Conservation (phyloP, 208 protist genomes). For the Giardia muris region DNA sequence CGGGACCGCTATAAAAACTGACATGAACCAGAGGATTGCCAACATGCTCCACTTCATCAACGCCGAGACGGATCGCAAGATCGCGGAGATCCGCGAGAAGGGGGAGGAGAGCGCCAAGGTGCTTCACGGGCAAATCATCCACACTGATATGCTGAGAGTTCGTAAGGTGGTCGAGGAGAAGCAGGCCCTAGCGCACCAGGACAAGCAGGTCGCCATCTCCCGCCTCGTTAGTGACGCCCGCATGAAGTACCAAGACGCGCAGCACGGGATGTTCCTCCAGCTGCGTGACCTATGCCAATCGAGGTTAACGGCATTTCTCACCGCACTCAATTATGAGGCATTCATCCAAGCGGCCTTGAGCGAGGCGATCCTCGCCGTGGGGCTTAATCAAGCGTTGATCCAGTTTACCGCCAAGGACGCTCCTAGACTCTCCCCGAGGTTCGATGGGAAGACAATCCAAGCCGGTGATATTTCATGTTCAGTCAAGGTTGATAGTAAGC, state of each 20-base stretch:
- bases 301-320: background rate
- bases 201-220: background rate
- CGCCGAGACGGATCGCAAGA: background rate
- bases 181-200: background rate
- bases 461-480: background rate
- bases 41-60: background rate
- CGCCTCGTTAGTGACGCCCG: background rate
- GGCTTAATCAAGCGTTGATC: background rate
- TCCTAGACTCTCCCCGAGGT: background rate
- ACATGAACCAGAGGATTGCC: background rate
- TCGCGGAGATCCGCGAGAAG: background rate
- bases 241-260: background rate
- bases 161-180: background rate
- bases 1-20: background rate
- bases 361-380: background rate
- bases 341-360: background rate
- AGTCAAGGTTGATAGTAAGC: background rate
- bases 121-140: background rate
- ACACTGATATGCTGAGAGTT: background rate
- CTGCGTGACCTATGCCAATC: background rate
- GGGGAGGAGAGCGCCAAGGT: background rate
- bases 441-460: background rate
- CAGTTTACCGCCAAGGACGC: no score
- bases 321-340: background rate
- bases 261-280: background rate